phyloP scores from a whole-genome alignment of 352 stramenopile species.

The Thalassiosira hispida region DNA sequence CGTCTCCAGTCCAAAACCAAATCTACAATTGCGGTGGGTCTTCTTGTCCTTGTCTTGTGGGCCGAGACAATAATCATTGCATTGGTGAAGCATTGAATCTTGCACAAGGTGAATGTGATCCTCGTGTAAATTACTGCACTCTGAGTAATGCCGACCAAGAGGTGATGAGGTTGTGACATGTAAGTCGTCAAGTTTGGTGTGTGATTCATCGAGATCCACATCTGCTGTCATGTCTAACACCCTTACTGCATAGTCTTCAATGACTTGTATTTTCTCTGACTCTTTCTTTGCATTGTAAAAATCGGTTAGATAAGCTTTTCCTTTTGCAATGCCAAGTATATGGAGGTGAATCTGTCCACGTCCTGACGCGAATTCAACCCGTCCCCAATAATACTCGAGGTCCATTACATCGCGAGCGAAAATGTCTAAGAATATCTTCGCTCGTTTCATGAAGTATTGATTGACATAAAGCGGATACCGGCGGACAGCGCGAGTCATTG shows the following conservation, averaged over 20 bases:
- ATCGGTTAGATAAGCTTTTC: conserved; percentile 31
- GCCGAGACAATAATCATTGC: conserved; percentile 3
- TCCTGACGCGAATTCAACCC: conserved; percentile 44
- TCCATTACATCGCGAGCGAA: conserved; percentile 23
- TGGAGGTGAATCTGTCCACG: conserved; percentile 49
- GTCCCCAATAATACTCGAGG: conserved; percentile 46
- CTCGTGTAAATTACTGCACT: not conserved
- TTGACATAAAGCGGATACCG: conserved; percentile 38
- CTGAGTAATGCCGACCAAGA: not conserved
- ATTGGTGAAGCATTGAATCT: conserved; percentile 9
- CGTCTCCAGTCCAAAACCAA: conserved; percentile 5
- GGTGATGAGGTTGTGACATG: not conserved
- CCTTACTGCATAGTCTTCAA: conserved; percentile 31
- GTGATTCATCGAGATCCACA: not conserved
- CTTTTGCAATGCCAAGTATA: conserved; percentile 37
- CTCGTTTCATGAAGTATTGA: conserved; percentile 48
- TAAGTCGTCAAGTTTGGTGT: not conserved
- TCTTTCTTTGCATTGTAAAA: conserved; percentile 31
- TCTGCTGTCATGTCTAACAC: conserved; percentile 37
- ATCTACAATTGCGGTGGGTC: not conserved
- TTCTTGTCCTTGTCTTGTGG: not conserved
- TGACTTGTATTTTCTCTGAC: conserved; percentile 19
- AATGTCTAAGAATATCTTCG: conserved; percentile 23
- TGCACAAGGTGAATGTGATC: not conserved
- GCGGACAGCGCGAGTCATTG: conserved; percentile 23